Base-by-base conservation (phyloP, 192 early-diverging fungal genomes). In the Coemansia sp. region DNA sequence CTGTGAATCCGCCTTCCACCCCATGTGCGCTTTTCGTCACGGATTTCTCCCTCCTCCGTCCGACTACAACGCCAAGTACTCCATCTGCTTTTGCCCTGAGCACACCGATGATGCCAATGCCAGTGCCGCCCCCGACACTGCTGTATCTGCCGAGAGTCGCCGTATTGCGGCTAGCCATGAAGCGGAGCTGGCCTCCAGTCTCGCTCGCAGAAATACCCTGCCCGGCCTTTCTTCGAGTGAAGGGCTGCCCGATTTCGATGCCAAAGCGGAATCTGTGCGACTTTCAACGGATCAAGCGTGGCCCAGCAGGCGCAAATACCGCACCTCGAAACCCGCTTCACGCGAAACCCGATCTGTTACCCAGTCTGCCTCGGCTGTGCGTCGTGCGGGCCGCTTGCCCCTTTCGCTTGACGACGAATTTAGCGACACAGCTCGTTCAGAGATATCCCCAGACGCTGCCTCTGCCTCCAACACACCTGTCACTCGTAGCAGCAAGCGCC, bases 11-110 rank as follows among this genome's bases (percentile, higher is more conserved):
- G 49, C 76, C 15, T 83, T 73, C 55, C 80, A 83, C 43, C 80
- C 80, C 24, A 83, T 83, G 80, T 83, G 80, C 54, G 80, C 76
- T 22, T 68, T 83, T 40, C 73, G 76, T 22, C 70, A 78, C 68
- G 70, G 63, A 34, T 78, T 83, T 52, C 49, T 78, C 6, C 22
- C 52, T 4, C 59, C 67, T 2, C 76, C 80, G 4, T 38, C 73
- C 6, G 36, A 44, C 43, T 78, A 75, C 41, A 75, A 63, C 31
- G 54, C 70, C 70, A 83, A 83, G 47, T 83, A 63, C 70, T 52
- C 62, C 27, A 36, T 66, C 12, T 52, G 46, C 18, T 61, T 66
- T n/a, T 83, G 80, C 18, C 73, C 80, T 9, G 29, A 64, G 5
- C 80, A 83, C 31, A 49, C 61, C 29, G 0, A 42, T 63, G 2